Conservation (phyloP, 176 grass and related monocot genomes). For the Oropetium thomaeum region DNA sequence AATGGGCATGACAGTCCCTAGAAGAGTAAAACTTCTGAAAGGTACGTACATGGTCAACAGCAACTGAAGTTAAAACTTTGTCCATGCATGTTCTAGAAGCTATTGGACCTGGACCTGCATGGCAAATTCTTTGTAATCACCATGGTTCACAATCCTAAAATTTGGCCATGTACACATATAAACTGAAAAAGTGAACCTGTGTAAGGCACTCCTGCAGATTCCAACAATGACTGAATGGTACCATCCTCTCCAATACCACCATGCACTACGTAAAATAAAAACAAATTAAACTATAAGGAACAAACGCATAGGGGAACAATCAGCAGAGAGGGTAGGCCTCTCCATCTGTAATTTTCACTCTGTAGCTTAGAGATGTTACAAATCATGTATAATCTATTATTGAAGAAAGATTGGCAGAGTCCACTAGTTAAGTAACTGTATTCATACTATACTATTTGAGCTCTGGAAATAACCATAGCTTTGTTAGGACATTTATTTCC, state of each 20-base stretch:
- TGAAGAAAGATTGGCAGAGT: background rate
- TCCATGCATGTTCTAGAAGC: slow-evolving; percentile 93
- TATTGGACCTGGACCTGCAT: slow-evolving; percentile 73
- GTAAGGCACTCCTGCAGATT: slow-evolving; percentile 80
- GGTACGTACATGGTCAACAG: slow-evolving; percentile 67
- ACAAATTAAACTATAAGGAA: background rate
- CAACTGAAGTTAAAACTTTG: slow-evolving; percentile 80
- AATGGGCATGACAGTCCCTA: background rate
- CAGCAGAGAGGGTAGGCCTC: background rate
- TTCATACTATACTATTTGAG: no score
- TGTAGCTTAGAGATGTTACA: background rate
- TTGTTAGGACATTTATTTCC: background rate
- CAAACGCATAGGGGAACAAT: background rate
- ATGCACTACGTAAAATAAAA: slow-evolving; percentile 62
- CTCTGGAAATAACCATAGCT: background rate
- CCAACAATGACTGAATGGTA: slow-evolving; percentile 81
- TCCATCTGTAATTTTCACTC: background rate
- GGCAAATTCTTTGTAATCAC: slow-evolving; percentile 8
- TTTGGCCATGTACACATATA: slow-evolving; percentile 3
- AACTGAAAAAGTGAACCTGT: slow-evolving; percentile 51
- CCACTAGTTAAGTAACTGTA: no score
- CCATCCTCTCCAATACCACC: slow-evolving; percentile 99
- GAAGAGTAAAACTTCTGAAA: slow-evolving; percentile 23
- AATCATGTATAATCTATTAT: background rate
- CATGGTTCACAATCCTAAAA: slow-evolving; percentile 24